Evolutionary conservation across 208 protist species (phyloP).

Genomic region (Blastocrithidia nonstop): DNA sequence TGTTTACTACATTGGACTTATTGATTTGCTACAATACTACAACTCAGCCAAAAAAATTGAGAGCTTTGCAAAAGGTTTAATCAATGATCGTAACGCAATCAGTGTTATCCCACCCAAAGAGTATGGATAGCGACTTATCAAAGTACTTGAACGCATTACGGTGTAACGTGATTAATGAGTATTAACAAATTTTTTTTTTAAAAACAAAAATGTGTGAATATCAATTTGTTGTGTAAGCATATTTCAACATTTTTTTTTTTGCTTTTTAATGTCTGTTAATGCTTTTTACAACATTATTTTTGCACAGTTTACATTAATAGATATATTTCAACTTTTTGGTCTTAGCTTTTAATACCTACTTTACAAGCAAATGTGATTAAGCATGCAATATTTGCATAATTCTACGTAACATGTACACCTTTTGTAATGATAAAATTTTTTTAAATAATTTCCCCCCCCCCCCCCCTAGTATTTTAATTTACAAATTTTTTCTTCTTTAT

Average conservation of each 20-base stretch:
- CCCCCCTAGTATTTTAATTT: too few species aligned
- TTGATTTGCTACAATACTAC: constrained; percentile 88
- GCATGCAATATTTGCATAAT: too few species aligned
- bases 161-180: constrained; percentile 17
- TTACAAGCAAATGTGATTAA: too few species aligned
- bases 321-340: too few species aligned
- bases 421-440: too few species aligned
- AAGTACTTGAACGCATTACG: constrained; percentile 60
- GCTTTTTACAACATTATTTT: too few species aligned
- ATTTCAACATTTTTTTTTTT: constrained; percentile 8
- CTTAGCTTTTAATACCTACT: too few species aligned
- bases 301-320: too few species aligned
- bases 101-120: constrained; percentile 74
- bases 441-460: too few species aligned
- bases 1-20: constrained; percentile 87
- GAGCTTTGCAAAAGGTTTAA: constrained; percentile 72
- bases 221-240: too few species aligned
- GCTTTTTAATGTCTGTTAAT: constrained; percentile 1
- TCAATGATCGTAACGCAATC: constrained; percentile 49
- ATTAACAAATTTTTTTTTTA: constrained; percentile 1
- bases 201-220: background rate
- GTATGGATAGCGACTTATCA: constrained; percentile 70
- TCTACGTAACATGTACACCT: too few species aligned
- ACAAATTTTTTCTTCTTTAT: too few species aligned
- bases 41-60: constrained; percentile 73